Conservation (phyloP, 2,329 filamentous ascomycete genomes). For the Calonectria pseudoreteaudii region DNA sequence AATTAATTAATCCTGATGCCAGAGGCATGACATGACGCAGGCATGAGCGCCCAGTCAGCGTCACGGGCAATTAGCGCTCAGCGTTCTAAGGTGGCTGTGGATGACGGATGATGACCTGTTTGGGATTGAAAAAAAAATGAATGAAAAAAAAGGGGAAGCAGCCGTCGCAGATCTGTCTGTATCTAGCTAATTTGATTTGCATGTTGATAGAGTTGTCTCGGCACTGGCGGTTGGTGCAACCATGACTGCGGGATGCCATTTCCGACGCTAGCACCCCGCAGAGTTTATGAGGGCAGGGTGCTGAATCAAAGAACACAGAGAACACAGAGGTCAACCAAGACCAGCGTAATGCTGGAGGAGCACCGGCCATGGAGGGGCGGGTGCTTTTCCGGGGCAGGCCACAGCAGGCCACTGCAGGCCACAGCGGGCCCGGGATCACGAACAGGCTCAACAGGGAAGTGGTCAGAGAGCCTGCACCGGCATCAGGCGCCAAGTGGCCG, state of each 20-base stretch:
- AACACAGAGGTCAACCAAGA: no score
- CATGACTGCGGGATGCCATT: neutral
- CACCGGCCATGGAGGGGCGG: neutral
- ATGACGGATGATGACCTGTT: neutral
- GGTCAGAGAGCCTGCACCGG: neutral
- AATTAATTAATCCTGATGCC: neutral
- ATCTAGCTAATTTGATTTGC: neutral
- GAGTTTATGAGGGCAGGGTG: neutral
- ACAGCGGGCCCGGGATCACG: neutral
- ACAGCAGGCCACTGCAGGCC: neutral
- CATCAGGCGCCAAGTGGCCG: neutral
- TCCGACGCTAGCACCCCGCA: neutral
- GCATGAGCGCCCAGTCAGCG: neutral
- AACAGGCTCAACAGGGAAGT: neutral
- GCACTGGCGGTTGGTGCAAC: neutral
- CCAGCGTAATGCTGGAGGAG: neutral
- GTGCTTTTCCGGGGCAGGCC: neutral
- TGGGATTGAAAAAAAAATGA: neutral
- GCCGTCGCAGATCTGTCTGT: neutral
- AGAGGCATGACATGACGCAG: neutral
- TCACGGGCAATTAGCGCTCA: neutral
- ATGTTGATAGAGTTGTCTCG: neutral
- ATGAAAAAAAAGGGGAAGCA: neutral
- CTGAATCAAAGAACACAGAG: neutral
- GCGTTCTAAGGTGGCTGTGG: neutral